Conservation (phyloP, 2,329 filamentous ascomycete species). For the Colletotrichum incanum region DNA sequence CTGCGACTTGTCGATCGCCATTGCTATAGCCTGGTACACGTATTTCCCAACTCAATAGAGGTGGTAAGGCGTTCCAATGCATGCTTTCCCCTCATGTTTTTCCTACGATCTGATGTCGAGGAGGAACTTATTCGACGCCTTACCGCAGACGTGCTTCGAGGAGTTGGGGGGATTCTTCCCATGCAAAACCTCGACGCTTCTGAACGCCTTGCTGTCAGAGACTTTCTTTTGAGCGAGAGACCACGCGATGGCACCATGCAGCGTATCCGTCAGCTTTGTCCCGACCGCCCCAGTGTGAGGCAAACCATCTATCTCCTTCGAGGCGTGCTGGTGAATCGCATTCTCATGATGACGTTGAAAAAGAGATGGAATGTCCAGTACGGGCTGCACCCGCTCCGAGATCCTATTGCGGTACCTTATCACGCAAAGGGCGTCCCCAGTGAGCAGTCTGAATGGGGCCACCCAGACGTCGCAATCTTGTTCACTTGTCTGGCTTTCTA, state of each 20-base stretch:
- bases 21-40: conserved; percentile 53
- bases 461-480: conserved; percentile 76
- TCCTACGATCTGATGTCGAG: conserved; percentile 66
- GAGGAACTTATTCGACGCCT: conserved; percentile 59
- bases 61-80: conserved; percentile 54
- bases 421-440: conserved; percentile 76
- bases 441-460: conserved; percentile 76
- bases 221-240: conserved; percentile 49
- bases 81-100: conserved; percentile 71
- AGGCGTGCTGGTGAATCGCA: conserved; percentile 73
- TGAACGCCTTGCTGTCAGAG: conserved; percentile 48
- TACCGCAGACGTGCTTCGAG: conserved; percentile 56
- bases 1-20: conserved; percentile 58
- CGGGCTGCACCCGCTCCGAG: conserved; percentile 67
- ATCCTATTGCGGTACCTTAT: conserved; percentile 77
- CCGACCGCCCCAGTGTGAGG: conserved; percentile 50
- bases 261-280: conserved; percentile 48
- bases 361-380: conserved; percentile 80
- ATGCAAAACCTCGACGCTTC: conserved; percentile 50
- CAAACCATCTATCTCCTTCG: conserved; percentile 70
- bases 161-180: conserved; percentile 51
- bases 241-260: conserved; percentile 46
- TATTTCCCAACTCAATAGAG: conserved; percentile 62
- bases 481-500: conserved; percentile 80
- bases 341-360: conserved; percentile 72